Percentiles rank a stretch among this genome's conserved stretches.
Evolutionary conservation across 306 rosid genomes (phyloP).

Genomic region (Canavalia ensiformis): DNA sequence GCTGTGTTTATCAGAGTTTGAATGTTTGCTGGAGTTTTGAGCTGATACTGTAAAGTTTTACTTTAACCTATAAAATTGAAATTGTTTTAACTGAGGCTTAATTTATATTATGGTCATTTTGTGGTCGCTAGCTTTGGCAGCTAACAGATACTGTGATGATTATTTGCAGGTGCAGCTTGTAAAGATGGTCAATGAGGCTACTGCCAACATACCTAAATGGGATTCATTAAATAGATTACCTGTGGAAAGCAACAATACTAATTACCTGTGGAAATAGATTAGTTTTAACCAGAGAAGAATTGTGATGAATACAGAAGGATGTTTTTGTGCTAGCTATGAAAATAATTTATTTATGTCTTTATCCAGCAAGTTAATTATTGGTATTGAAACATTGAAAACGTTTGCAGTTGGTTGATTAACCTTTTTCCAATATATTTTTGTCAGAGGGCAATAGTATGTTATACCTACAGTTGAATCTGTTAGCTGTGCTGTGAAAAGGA

Average conservation of each 20-base stretch:
- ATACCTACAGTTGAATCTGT: not conserved
- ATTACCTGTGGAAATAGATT: conserved; percentile 32
- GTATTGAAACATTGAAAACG: conserved; percentile 38
- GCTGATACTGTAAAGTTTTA: not conserved
- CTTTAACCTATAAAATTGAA: not conserved
- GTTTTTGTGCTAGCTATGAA: conserved; percentile 26
- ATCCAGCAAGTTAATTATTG: conserved; percentile 29
- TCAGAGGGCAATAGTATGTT: not conserved
- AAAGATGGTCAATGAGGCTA: conserved; percentile 73
- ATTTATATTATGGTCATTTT: not conserved
- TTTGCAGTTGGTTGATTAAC: not conserved
- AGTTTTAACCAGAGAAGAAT: conserved; percentile 28
- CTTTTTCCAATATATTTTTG: not conserved
- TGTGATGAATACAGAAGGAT: conserved; percentile 31
- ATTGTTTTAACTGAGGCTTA: conserved; percentile 1
- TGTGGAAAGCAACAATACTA: not conserved
- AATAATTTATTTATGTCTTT: not conserved
- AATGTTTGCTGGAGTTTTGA: not conserved
- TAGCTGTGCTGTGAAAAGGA: not conserved
- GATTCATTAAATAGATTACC: conserved; percentile 44
- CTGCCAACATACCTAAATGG: conserved; percentile 68
- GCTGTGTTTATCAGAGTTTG: not conserved
- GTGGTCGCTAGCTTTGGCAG: conserved; percentile 13
- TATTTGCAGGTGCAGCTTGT: conserved; percentile 68
- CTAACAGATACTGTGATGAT: conserved; percentile 35